These are phyloP conservation scores for Prunus davidiana DNA, from an alignment of 306 rosid species.

Conservation along the genomic window DNA sequence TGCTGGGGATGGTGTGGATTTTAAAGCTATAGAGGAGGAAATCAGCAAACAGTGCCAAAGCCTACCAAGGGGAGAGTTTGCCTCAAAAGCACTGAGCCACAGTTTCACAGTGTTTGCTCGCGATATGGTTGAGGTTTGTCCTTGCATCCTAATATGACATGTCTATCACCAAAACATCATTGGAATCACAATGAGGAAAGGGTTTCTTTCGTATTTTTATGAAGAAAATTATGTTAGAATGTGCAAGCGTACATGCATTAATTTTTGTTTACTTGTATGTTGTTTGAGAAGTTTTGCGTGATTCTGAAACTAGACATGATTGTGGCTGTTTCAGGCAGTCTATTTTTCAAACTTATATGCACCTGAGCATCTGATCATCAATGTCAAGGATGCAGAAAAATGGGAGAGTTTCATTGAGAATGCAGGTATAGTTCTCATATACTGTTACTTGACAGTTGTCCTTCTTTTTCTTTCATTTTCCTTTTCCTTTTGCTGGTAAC, in stretches of 20 bases:
- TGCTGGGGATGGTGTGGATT: conserved; percentile 78
- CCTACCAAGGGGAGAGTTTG: conserved; percentile 93
- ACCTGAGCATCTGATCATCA: conserved; percentile 92
- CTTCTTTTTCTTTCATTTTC: neutral
- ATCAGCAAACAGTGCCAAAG: conserved; percentile 77
- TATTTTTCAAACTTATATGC: conserved; percentile 89
- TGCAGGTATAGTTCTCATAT: conserved; percentile 57
- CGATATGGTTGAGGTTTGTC: conserved; percentile 88
- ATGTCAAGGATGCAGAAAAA: conserved; percentile 87
- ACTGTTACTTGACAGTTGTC: neutral
- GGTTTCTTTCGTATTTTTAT: neutral
- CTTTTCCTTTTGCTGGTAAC: neutral
- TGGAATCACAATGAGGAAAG: neutral
- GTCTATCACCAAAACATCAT: neutral
- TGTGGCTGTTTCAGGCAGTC: conserved; percentile 67
- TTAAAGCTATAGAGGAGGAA: conserved; percentile 77
- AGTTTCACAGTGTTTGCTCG: conserved; percentile 82
- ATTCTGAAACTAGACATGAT: conserved; percentile 7
- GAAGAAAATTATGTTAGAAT: neutral
- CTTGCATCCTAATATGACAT: conserved; percentile 5
- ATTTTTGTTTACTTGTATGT: neutral
- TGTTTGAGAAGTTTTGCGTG: neutral
- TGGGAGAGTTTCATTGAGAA: conserved; percentile 96
- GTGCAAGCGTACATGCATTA: neutral
- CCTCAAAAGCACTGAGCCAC: conserved; percentile 84